phyloP scores from a whole-genome alignment of 2,329 filamentous ascomycete species.

The Colletotrichum acutatum region DNA sequence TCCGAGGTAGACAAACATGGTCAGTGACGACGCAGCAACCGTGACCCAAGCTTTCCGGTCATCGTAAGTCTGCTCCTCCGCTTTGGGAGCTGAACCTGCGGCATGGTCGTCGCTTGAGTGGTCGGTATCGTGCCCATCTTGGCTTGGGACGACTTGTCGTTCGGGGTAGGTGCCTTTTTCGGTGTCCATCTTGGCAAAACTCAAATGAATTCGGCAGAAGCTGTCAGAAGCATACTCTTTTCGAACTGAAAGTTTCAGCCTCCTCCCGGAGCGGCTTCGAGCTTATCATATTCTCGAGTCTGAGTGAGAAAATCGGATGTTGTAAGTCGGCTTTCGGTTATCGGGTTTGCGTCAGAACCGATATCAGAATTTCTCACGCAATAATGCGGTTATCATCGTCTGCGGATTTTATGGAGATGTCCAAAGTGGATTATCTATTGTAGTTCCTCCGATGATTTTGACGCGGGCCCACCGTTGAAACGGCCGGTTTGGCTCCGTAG shows the following conservation, averaged over 20 bases:
- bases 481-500: not conserved
- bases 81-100: not conserved
- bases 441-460: not conserved
- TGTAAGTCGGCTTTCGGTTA: slow-evolving; percentile 26
- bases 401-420: not conserved
- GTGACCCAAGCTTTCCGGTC: slow-evolving; percentile 39
- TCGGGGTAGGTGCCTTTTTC: slow-evolving; percentile 2
- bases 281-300: not conserved
- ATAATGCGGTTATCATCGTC: not conserved
- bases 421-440: not conserved
- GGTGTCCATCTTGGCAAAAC: not conserved
- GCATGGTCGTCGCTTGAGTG: not conserved
- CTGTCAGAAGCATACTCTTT: not conserved
- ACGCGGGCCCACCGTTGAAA: not conserved
- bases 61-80: not conserved
- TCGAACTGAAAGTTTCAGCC: not conserved
- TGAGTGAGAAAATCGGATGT: slow-evolving; percentile 4
- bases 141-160: not conserved
- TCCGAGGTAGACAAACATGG: slow-evolving; percentile 43
- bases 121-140: slow-evolving; percentile 8
- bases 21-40: slow-evolving; percentile 39
- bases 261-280: not conserved
- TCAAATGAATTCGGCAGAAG: not conserved
- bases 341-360: slow-evolving; percentile 20
- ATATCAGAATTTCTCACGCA: not conserved